Evolutionary conservation across 768 basidiomycete genomes (phyloP).

Genomic region (Trametes maxima): DNA sequence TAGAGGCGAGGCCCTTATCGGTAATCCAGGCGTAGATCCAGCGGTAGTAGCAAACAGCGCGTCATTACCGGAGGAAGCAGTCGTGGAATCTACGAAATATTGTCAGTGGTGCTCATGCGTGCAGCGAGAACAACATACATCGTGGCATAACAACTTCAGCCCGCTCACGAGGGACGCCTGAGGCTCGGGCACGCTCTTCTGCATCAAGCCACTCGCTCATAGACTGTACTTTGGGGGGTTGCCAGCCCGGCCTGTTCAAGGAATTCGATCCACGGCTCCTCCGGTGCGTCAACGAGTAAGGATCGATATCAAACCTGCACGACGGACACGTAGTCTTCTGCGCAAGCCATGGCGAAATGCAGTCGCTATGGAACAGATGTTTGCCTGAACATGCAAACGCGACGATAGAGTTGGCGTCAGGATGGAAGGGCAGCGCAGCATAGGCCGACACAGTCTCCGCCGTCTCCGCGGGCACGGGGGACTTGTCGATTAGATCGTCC

Average conservation of each 20-base stretch:
- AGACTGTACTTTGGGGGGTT: conserved; percentile 21
- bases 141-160: conserved; percentile 14
- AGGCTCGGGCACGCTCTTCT: conserved; percentile 22
- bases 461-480: conserved; percentile 30
- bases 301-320: conserved; percentile 82
- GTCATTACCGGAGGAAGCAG: too few species aligned
- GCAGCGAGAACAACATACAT: background rate
- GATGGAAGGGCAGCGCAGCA: conserved; percentile 26
- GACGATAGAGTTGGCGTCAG: conserved; percentile 47
- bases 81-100: too few species aligned
- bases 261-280: background rate
- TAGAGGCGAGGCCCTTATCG: too few species aligned
- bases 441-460: background rate
- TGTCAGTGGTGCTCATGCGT: background rate
- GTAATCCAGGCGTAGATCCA: too few species aligned
- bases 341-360: conserved; percentile 82
- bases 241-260: conserved; percentile 14
- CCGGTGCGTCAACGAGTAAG: conserved; percentile 62
- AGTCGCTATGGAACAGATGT: conserved; percentile 78
- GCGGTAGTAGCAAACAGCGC: too few species aligned
- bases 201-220: conserved; percentile 27
- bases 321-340: conserved; percentile 83
- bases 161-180: conserved; percentile 6
- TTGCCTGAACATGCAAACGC: conserved; percentile 66
- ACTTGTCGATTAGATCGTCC: conserved; percentile 60